Evolutionary conservation across 495 filamentous ascomycete genomes (phyloP).

Genomic region (Aspergillus avenaceus): DNA sequence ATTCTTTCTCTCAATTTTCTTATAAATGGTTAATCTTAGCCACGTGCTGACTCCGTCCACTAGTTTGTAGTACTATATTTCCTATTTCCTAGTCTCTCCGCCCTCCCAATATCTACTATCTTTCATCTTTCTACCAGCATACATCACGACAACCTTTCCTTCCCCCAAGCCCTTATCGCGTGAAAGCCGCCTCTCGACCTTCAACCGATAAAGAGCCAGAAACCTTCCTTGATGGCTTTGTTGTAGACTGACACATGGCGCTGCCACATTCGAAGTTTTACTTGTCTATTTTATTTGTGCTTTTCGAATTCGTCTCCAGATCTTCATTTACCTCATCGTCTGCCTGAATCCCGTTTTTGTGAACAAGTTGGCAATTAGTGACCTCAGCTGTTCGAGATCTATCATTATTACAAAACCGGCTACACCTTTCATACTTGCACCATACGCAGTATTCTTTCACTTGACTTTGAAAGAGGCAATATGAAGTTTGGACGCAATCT

Average conservation of each 20-base stretch:
- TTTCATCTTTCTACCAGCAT: neutral
- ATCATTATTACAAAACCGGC: neutral
- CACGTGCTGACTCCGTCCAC: conserved; percentile 1
- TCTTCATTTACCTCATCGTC: neutral
- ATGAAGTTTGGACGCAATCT: conserved; percentile 89
- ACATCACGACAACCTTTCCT: neutral
- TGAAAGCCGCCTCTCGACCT: conserved; percentile 1
- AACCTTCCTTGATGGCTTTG: conserved; percentile 1
- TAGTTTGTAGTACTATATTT: neutral
- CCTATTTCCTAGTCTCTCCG: neutral
- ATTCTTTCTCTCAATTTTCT: neutral
- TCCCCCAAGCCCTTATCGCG: neutral
- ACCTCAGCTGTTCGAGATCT: too few species aligned
- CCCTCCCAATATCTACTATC: neutral
- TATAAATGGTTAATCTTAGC: neutral
- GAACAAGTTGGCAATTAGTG: too few species aligned
- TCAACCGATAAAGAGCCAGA: neutral
- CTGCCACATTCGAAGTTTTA: conserved; percentile 7
- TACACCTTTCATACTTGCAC: neutral
- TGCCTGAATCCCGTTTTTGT: too few species aligned
- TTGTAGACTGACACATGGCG: conserved; percentile 22
- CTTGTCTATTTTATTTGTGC: conserved; percentile 11
- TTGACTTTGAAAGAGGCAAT: conserved; percentile 3
- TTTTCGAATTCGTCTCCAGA: conserved; percentile 1
- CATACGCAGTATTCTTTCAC: neutral